Evolutionary conservation across 1,284 basidiomycete genomes (phyloP), one percentile per base, ranked within the genome.

Genomic region (Papiliotrema flavescens): DNA sequence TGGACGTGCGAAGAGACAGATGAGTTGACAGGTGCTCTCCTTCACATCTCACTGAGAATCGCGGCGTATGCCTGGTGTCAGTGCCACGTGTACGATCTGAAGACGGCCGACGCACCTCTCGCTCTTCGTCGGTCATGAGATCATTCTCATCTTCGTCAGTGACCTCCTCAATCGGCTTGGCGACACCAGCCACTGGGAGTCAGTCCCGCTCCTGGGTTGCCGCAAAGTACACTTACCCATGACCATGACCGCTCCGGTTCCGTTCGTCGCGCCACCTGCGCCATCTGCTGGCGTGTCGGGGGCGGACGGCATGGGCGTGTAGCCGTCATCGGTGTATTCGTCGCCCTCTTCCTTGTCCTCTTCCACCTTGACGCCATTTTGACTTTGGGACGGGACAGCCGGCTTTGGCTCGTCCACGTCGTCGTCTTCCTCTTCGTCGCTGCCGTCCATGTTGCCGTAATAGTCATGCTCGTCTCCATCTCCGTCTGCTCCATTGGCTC

Each of bases 91-190:
- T 32, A 32, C 11, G 28, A 32, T 5, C 5, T 11, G 11, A 11
- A 32, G 28, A 32, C 28, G 28, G 28, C 5, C 9, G 22, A 58
- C 71, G 57, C 49, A 74, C 73, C 49, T 73, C 69, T 57, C 76
- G 75, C 57, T 78, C 76, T n/a, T 75, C 76, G 0, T 70, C 62
- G n/a, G 72, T 71, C 76, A 78, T 78, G 43, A 64, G 37, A n/a
- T 48, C 20, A 11, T 69, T 74, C 49, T 74, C 62, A 47, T 76
- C 71, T 13, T 74, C 75, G 34, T 76, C 74, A 1, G 72, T 76
- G 3, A 78, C 62, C 14, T 74, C 67, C 2, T 62, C 65, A 6
- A 76, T 57, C 1, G 62, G 58, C 62, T 73, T 74, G 11, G 64
- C 37, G 17, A 67, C 62, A 8, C 76, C 76, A 20, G 58, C 63